Conservation (phyloP, 148 eudicot species). For the Arbutus unedo region DNA sequence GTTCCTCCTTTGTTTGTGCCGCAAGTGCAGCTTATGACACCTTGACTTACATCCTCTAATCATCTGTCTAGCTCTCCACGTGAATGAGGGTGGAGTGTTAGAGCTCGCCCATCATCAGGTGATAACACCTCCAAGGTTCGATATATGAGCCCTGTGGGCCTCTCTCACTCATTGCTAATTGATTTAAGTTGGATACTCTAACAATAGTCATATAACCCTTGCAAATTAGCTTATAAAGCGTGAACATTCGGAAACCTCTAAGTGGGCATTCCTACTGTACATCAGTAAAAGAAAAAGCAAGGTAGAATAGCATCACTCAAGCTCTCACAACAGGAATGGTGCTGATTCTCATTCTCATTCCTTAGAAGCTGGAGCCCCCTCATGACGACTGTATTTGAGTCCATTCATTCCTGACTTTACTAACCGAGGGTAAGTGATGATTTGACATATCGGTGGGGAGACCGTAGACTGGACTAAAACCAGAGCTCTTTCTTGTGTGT, state of each 20-base stretch:
- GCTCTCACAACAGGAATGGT: not conserved
- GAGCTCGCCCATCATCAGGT: not conserved
- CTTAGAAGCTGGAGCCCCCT: not conserved
- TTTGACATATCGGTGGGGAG: not conserved
- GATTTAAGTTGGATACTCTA: not conserved
- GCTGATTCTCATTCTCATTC: not conserved
- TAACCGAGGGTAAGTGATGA: not conserved
- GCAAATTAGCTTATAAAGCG: not conserved
- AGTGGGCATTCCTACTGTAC: not conserved
- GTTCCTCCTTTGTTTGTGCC: not conserved
- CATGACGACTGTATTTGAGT: conserved; percentile 1
- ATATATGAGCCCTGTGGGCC: not conserved
- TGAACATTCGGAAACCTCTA: not conserved
- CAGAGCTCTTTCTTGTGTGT: not conserved
- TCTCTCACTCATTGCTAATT: not conserved
- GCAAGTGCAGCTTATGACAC: not conserved
- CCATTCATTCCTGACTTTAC: not conserved
- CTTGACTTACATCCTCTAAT: not conserved
- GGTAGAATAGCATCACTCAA: not conserved
- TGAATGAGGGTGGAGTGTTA: not conserved
- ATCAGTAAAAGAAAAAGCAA: not conserved
- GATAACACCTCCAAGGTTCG: not conserved
- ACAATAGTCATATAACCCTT: not conserved
- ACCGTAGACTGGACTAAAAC: not conserved
- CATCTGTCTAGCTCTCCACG: not conserved